Percentiles rank a stretch among this genome's conserved stretches.
These are phyloP conservation scores for Arthrinium phaeospermum DNA, from an alignment of 2,329 filamentous ascomycete genomes.

Conservation along the genomic window DNA sequence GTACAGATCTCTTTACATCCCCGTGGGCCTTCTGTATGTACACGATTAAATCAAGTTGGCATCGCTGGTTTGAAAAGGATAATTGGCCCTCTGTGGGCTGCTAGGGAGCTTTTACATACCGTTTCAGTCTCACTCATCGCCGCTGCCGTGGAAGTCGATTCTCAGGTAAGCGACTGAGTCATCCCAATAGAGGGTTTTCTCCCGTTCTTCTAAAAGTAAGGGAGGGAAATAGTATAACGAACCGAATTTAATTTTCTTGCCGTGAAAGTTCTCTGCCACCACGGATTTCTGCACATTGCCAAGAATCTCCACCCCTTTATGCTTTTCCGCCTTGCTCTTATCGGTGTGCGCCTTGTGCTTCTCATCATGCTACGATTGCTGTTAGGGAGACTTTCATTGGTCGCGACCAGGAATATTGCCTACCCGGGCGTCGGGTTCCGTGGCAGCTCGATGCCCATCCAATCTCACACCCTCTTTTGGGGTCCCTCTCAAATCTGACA, in stretches of 20 bases:
- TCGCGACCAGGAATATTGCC: background rate
- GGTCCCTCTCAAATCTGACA: background rate
- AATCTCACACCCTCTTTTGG: background rate
- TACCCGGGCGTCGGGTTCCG: background rate
- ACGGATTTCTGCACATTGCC: background rate
- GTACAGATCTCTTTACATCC: background rate
- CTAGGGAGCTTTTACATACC: background rate
- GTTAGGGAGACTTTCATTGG: background rate
- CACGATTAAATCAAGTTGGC: background rate
- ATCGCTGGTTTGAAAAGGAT: too few relatives aligned
- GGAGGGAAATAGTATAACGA: background rate
- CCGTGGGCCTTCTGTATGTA: background rate
- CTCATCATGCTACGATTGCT: background rate
- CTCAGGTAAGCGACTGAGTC: background rate
- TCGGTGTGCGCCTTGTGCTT: background rate
- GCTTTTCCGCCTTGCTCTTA: background rate
- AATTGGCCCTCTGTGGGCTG: too few relatives aligned
- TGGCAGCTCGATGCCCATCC: background rate
- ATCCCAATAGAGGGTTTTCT: too few relatives aligned
- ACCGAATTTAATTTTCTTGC: background rate
- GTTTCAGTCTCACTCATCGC: background rate
- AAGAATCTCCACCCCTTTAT: background rate
- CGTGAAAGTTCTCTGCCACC: background rate
- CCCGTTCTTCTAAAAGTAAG: too few relatives aligned
- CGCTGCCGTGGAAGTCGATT: background rate